Evolutionary conservation across 192 early-diverging fungal species (phyloP), one percentile per base, ranked within the genome.

Genomic region (Coemansia sp.): DNA sequence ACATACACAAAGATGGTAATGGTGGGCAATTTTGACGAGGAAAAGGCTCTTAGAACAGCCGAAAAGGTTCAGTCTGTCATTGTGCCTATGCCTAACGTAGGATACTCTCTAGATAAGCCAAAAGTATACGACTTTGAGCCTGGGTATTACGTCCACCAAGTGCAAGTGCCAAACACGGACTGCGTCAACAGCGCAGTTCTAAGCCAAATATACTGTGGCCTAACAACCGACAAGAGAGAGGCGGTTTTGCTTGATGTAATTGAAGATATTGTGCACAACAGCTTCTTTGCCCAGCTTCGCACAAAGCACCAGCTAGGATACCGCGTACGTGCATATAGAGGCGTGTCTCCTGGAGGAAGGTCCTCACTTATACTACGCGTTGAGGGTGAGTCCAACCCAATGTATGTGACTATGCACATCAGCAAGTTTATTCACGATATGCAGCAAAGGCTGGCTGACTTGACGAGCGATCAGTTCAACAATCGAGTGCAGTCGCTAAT

Each of bases 91-190:
- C 46, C 70, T 11, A 40, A 4, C 6, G 18, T 53, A 29, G 84
- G 92, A 5, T 50, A 95, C 56, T 95, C 93, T 93, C 85, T 91
- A 60, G 93, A 93, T 65, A 88, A 89, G 58, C 93, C 95, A 68
- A 88, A 92, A 57, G 89, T 76, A 0, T 98, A 93, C 58, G 87
- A 83, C 83, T 81, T 89, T 7, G 94, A 94, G 22, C 88, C 89
- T 54, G 90, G 88, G 12, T 68, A 18, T 76, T 59, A 52, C 21
- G 8, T 11, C n/a, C 35, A 52, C 4, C 12, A 50, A 1, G 34
- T 60, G 8, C 19, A 35, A 15, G 11, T 60, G 12, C 21, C 42
- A 21, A 33, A 17, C 8, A 18, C 29, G 7, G 29, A 2, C 7
- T 32, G 29, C 7, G 3, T 32, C 7, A 32, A 32, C 7, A 32